Conservation (phyloP, 1,284 basidiomycete species). For the Leccinum insigne region DNA sequence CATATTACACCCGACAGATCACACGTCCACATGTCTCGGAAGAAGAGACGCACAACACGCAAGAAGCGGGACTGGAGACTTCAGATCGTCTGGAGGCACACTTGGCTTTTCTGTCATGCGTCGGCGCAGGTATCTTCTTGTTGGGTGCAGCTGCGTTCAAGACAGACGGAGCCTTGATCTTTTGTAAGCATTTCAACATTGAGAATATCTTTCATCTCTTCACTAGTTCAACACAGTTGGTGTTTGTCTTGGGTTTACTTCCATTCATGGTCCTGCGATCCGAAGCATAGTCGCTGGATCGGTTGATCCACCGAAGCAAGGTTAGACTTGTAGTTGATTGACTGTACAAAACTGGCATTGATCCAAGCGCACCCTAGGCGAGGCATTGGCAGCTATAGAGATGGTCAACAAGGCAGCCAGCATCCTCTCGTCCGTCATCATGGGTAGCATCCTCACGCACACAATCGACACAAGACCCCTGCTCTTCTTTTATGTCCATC, state of each 20-base stretch:
- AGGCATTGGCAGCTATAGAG: conserved; percentile 33
- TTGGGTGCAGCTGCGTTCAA: conserved; percentile 21
- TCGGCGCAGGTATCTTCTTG: conserved; percentile 15
- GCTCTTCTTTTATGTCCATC: conserved; percentile 26
- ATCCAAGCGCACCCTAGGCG: conserved; percentile 22
- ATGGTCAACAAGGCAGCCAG: conserved; percentile 30
- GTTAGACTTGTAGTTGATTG: conserved; percentile 8
- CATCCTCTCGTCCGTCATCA: conserved; percentile 25
- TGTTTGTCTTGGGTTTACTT: conserved; percentile 20
- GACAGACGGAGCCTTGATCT: conserved; percentile 9
- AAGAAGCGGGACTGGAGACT: conserved; percentile 13
- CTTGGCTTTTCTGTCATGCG: conserved; percentile 24
- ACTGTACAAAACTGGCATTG: neutral
- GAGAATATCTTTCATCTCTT: neutral
- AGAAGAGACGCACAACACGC: neutral
- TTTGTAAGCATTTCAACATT: conserved; percentile 12
- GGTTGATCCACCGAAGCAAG: conserved; percentile 35
- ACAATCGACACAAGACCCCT: conserved; percentile 22
- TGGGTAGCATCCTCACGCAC: conserved; percentile 23
- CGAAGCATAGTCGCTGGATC: conserved; percentile 33
- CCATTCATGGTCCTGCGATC: conserved; percentile 21
- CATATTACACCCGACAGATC: conserved; percentile 16
- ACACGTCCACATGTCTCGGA: neutral
- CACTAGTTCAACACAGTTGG: conserved; percentile 13
- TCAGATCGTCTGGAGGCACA: conserved; percentile 35